Conservation (phyloP, 1,284 basidiomycete species). For the Ganoderma meredithae region DNA sequence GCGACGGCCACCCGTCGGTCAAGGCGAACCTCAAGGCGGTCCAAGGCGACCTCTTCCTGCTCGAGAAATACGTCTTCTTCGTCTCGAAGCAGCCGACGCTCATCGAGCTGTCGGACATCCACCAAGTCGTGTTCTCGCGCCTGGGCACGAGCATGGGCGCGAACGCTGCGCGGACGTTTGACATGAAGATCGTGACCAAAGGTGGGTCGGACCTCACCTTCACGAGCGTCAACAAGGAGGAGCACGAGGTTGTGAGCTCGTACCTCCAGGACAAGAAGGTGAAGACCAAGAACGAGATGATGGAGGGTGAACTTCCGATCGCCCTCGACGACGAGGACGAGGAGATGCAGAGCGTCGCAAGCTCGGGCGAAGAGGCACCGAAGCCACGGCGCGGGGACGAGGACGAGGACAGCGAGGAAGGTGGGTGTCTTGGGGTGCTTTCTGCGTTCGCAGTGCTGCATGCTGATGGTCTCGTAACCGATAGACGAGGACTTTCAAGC, state of each 20-base stretch:
- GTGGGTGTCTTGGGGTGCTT: conserved; percentile 50
- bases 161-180: conserved; percentile 92
- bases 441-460: background rate
- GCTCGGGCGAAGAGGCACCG: conserved; percentile 70
- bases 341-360: conserved; percentile 82
- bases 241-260: conserved; percentile 86
- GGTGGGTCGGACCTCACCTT: conserved; percentile 87
- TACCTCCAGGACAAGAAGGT: conserved; percentile 94
- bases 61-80: conserved; percentile 98
- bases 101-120: conserved; percentile 91
- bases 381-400: conserved; percentile 60
- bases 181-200: conserved; percentile 90
- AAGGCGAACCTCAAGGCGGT: conserved; percentile 98
- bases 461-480: background rate
- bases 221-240: conserved; percentile 95
- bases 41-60: conserved; percentile 96
- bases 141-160: conserved; percentile 89
- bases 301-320: conserved; percentile 83
- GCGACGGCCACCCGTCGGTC: conserved; percentile 81
- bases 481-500: conserved; percentile 90
- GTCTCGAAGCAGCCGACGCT: conserved; percentile 96
- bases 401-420: conserved; percentile 86
- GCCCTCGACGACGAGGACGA: conserved; percentile 84
- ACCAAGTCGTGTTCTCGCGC: conserved; percentile 93
- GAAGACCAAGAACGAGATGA: conserved; percentile 96